Percentiles rank a stretch among this genome's conserved stretches.
phyloP scores from a whole-genome alignment of 352 stramenopile genomes.

The Albugo candida region DNA sequence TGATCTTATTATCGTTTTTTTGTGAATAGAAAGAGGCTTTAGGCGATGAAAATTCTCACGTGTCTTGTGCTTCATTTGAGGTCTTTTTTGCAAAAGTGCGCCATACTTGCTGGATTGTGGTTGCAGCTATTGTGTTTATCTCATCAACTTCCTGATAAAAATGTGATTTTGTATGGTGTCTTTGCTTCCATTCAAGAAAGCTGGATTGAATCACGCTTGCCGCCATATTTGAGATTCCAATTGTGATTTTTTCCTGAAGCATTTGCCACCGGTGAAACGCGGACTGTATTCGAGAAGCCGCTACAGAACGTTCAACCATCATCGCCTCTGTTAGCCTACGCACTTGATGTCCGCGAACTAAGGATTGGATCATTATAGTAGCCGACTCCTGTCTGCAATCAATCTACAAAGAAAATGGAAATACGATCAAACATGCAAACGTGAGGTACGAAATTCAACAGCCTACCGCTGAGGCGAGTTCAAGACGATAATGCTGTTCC shows the following conservation, averaged over 20 bases:
- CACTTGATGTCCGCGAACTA: conserved; percentile 35
- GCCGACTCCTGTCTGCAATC: conserved; percentile 23
- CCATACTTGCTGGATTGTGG: conserved; percentile 32
- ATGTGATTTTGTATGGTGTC: conserved; percentile 11
- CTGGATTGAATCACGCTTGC: conserved; percentile 25
- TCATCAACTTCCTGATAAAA: conserved; percentile 16
- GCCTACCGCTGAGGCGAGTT: conserved; percentile 26
- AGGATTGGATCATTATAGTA: conserved; percentile 36
- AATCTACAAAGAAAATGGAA: not conserved
- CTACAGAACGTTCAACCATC: conserved; percentile 19
- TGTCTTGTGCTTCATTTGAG: no score
- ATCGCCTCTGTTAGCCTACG: conserved; percentile 26
- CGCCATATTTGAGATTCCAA: conserved; percentile 26
- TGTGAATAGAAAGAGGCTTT: no score
- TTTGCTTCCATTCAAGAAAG: conserved; percentile 15
- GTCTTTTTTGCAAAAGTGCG: not conserved
- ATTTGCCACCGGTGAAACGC: conserved; percentile 15
- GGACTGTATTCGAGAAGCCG: conserved; percentile 25
- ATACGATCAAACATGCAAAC: not conserved
- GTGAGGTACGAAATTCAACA: not conserved
- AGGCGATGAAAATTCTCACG: no score
- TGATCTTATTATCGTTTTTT: no score
- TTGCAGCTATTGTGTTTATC: conserved; percentile 33
- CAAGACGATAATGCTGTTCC: conserved; percentile 23
- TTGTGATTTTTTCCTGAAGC: not conserved